Evolutionary conservation across 441 rosid genomes (phyloP), one percentile per base, ranked within the genome.

Genomic region (Omphalea diandra): DNA sequence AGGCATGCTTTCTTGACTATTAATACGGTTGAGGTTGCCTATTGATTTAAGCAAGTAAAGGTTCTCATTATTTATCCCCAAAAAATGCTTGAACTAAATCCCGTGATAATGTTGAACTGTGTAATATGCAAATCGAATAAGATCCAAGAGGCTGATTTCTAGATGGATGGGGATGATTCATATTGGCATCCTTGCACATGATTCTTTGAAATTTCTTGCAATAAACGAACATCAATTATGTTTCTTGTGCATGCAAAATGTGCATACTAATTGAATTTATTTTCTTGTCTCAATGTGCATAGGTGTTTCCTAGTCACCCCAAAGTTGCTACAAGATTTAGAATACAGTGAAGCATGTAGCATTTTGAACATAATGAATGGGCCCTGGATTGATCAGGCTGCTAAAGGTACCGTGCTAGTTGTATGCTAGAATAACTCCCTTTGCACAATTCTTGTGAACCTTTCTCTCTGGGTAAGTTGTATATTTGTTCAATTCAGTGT

Each of bases 281-380:
- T 33, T 36, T 27, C 63, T 68, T 33, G 10, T 15, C 44, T 26
- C 18, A 41, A 54, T 38, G 44, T 54, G 35, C 67, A 73, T 82
- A 95, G 98, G 85, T 95, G 97, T 75, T 95, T 93, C 88, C 80
- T 95, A 64, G 86, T 95, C 22, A 95, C 97, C 5, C 97, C 98
- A 4, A 95, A 95, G 83, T 80, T 93, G 75, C 86, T 95, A 62
- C 88, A 95, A 0, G 89, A 93, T 77, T 87, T 95, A 75, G 95
- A 93, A 62, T 93, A 87, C 79, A 88, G 93, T 26, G 94, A 93
- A 76, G 98, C 95, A 1, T 90, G 98, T 65, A 93, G 97, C 88
- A 87, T 93, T 74, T 73, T 95, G 73, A 93, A 90, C 72, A 89
- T 95, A 80, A 90, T 95, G 98, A 95, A 89, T 24, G 99, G 99